A percentile compares a stretch with the other conserved stretches of the same genome.
phyloP scores from a whole-genome alignment of 306 rosid genomes.

The Dalbergia cultrata region DNA sequence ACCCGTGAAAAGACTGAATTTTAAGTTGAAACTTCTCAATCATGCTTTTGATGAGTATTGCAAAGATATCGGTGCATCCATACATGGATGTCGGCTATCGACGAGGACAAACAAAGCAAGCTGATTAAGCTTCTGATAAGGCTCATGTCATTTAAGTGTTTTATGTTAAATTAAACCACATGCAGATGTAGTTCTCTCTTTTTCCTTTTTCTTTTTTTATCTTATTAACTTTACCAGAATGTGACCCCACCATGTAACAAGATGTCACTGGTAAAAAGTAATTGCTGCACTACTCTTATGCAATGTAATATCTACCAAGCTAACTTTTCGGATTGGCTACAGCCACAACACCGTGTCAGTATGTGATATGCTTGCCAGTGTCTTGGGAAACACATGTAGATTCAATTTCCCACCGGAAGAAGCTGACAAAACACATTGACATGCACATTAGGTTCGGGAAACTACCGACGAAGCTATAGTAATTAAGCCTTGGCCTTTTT shows the following conservation, averaged over 20 bases:
- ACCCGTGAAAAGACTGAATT: slow-evolving; percentile 1
- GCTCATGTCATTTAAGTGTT: background rate
- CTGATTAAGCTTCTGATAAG: slow-evolving; percentile 27
- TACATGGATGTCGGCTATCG: slow-evolving; percentile 55
- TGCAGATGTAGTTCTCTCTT: background rate
- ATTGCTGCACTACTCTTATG: background rate
- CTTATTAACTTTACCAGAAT: background rate
- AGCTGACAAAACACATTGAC: background rate
- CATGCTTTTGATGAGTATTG: slow-evolving; percentile 17
- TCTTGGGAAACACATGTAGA: background rate
- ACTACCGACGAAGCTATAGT: background rate
- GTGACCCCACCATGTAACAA: background rate
- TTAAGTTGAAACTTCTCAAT: slow-evolving; percentile 35
- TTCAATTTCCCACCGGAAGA: background rate
- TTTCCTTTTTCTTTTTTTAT: too few relatives aligned
- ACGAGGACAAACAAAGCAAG: slow-evolving; percentile 36
- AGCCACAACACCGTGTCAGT: background rate
- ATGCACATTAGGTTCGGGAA: background rate
- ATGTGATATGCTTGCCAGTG: background rate
- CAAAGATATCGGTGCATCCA: slow-evolving; percentile 45
- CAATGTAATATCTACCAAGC: too few relatives aligned
- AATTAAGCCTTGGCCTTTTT: background rate
- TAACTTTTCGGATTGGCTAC: too few relatives aligned
- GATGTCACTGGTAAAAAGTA: background rate
- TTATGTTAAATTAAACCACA: background rate